Base-by-base conservation (phyloP, 352 stramenopile genomes). In the Hyaloperonospora brassicae region DNA sequence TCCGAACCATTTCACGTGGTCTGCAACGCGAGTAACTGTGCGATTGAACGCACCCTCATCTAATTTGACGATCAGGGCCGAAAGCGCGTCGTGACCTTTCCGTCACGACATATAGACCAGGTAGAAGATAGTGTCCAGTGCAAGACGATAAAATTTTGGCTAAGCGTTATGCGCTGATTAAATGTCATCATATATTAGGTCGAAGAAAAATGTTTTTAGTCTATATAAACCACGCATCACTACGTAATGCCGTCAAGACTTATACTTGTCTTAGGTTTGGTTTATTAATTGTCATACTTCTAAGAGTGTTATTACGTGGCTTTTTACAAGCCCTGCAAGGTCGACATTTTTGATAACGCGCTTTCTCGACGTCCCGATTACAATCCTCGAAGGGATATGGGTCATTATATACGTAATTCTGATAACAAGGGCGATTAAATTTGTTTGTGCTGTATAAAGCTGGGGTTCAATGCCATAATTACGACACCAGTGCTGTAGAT, bases 11-110 rank as follows among this genome's bases (percentile, higher is more conserved):
- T 70, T 25, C 46, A 49, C 12, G 59, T 65, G 5, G 52, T 64
- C 0, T 70, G 57, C 27, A 50, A 58, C 62, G 31, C 52, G 27
- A 55, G 53, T 14, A 21, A 63, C 12, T 59, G 47, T 10, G 61
- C 39, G 13, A 70, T 70, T 5, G 43, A 52, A 0, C 61, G 51
- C 3, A 17, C 40, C 0, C 52, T 52, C 27, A 31, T 31, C 3
- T 8, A 8, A 8, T 31, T 31, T 31, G 27, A 31, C 7, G 27
- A 7, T 31, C 3, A 31, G 27, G 27, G 7, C 27, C 27, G 27
- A 3, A 7, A 31, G 27, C 27, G 27, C 7, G 35, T 41, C 10
- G 35, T 43, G 38, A 22, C 12, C 9, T 43, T 43, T 22, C 9
- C 21, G 2, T 31, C 27, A n/a, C 38, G 38, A 22, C 38, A 43